Evolutionary conservation across 768 basidiomycete species (phyloP).

Genomic region (Psilocybe subaeruginosa): DNA sequence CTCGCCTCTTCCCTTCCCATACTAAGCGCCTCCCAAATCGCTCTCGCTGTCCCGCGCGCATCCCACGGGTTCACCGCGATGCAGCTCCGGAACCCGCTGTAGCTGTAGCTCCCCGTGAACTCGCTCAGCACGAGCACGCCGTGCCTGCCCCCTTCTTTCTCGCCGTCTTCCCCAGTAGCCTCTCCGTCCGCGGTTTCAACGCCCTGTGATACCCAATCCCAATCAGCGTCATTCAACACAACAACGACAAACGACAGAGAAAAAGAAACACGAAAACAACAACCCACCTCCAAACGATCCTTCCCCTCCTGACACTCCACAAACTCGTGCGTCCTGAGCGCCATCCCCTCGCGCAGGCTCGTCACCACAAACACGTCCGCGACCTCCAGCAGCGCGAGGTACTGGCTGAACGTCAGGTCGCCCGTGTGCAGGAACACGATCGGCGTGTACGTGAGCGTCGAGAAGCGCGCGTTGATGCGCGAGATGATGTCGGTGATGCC

Average conservation of each 20-base stretch:
- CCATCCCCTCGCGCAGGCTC: slow-evolving; percentile 88
- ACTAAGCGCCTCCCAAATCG: slow-evolving; percentile 70
- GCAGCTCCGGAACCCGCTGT: slow-evolving; percentile 85
- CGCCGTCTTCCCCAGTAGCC: neutral
- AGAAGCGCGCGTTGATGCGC: slow-evolving; percentile 82
- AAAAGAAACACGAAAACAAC: neutral
- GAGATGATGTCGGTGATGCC: slow-evolving; percentile 73
- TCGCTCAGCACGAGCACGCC: slow-evolving; percentile 25
- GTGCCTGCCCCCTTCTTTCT: neutral
- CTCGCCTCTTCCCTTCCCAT: slow-evolving; percentile 77
- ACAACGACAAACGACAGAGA: too few species aligned
- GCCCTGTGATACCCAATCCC: neutral
- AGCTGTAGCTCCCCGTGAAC: slow-evolving; percentile 88
- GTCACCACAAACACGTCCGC: slow-evolving; percentile 88
- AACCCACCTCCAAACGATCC: slow-evolving; percentile 61
- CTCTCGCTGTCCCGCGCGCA: slow-evolving; percentile 78
- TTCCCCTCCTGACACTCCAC: slow-evolving; percentile 82
- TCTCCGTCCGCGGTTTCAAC: neutral
- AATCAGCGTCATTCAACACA: neutral
- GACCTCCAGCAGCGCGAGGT: slow-evolving; percentile 78
- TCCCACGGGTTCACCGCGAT: slow-evolving; percentile 90
- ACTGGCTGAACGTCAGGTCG: slow-evolving; percentile 85
- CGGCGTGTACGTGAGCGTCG: slow-evolving; percentile 85
- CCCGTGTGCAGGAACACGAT: slow-evolving; percentile 85
- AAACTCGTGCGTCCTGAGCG: slow-evolving; percentile 79